These are phyloP conservation scores for Sextonia rubra DNA, from an alignment of 164 flowering plant species.

Conservation along the genomic window DNA sequence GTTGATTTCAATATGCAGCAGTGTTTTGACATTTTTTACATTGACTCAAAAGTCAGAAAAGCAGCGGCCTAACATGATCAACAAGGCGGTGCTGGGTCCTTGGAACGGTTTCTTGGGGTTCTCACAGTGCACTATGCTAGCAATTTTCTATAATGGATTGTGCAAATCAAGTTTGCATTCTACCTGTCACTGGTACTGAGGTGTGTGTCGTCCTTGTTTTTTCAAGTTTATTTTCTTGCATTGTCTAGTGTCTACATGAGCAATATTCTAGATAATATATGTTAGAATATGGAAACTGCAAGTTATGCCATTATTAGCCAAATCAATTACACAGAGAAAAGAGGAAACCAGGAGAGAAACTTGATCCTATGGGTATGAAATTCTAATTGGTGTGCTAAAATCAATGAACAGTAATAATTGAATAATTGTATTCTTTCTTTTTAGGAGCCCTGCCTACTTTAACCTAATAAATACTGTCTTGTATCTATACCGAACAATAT, in stretches of 20 bases:
- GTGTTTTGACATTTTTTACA: conserved; percentile 83
- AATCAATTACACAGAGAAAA: not conserved
- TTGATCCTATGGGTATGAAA: not conserved
- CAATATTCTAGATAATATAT: not conserved
- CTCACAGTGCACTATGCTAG: conserved; percentile 94
- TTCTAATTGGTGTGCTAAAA: not conserved
- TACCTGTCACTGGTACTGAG: conserved; percentile 86
- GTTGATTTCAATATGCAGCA: conserved; percentile 91
- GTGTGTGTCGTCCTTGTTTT: conserved; percentile 24
- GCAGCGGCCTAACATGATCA: conserved; percentile 89
- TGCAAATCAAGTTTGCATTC: conserved; percentile 79
- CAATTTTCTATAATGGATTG: conserved; percentile 91
- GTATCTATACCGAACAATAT: too few species aligned
- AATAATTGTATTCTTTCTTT: not conserved
- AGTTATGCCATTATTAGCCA: not conserved
- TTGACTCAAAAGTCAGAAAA: conserved; percentile 74
- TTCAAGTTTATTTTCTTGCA: not conserved
- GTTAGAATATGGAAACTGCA: not conserved
- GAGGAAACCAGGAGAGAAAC: not conserved
- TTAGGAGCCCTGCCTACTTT: not conserved
- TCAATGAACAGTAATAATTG: not conserved
- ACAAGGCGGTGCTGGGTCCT: conserved; percentile 91
- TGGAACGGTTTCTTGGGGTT: conserved; percentile 88
- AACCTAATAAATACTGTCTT: not conserved
- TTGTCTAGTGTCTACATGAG: not conserved